These are phyloP conservation scores for Kuraishia capsulata DNA, from an alignment of 805 yeast species.

Conservation along the genomic window DNA sequence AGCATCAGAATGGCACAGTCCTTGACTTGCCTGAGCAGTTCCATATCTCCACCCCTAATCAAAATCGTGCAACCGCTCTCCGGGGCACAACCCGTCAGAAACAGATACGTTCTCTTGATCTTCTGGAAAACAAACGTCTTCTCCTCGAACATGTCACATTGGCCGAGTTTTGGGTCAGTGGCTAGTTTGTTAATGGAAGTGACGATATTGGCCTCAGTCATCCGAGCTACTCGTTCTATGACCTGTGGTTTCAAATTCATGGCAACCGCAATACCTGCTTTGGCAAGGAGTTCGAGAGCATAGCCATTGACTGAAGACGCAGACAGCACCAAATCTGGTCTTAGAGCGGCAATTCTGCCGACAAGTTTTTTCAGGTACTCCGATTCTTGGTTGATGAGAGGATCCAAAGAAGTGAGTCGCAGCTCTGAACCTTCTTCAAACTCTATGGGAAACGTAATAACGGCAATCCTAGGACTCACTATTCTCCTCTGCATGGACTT, in stretches of 20 bases:
- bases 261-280: slow-evolving; percentile 74
- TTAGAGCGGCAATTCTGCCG: slow-evolving; percentile 63
- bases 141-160: slow-evolving; percentile 65
- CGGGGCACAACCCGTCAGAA: slow-evolving; percentile 66
- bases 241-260: slow-evolving; percentile 76
- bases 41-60: slow-evolving; percentile 70
- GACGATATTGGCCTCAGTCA: slow-evolving; percentile 79
- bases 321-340: slow-evolving; percentile 71
- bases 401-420: slow-evolving; percentile 64
- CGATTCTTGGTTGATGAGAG: slow-evolving; percentile 78
- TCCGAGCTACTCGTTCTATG: slow-evolving; percentile 64
- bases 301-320: slow-evolving; percentile 77
- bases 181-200: slow-evolving; percentile 81
- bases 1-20: slow-evolving; percentile 74
- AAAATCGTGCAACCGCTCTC: slow-evolving; percentile 78
- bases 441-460: slow-evolving; percentile 85
- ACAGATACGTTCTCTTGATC: slow-evolving; percentile 62
- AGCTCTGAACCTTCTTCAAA: slow-evolving; percentile 47
- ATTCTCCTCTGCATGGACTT: slow-evolving; percentile 66
- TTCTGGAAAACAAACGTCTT: slow-evolving; percentile 51
- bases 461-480: slow-evolving; percentile 62
- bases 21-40: slow-evolving; percentile 56
- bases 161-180: slow-evolving; percentile 61
- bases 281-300: slow-evolving; percentile 63
- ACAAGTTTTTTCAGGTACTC: slow-evolving; percentile 80